Percentiles rank a stretch among this genome's conserved stretches.
These are phyloP conservation scores for Debaryomyces subglobosus DNA, from an alignment of 1,139 yeast species.

Conservation along the genomic window DNA sequence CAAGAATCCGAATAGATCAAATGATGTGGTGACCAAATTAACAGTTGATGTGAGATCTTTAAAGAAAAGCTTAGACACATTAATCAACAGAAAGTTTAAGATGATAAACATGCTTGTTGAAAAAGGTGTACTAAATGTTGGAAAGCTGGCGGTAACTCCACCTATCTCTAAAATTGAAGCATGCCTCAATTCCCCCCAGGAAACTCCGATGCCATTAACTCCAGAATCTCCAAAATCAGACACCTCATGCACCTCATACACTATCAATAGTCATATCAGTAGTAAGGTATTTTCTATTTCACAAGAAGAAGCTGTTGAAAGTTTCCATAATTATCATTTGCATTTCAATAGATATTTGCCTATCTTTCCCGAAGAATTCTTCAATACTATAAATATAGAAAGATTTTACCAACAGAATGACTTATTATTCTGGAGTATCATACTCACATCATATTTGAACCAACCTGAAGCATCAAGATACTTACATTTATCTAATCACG, in stretches of 20 bases:
- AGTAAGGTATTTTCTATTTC: conserved; percentile 28
- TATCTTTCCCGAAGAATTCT: conserved; percentile 44
- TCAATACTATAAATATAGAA: conserved; percentile 26
- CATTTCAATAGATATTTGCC: conserved; percentile 43
- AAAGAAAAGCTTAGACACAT: conserved; percentile 28
- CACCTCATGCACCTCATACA: conserved; percentile 20
- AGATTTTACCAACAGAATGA: conserved; percentile 35
- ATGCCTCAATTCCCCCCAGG: conserved; percentile 26
- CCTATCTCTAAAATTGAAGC: conserved; percentile 33
- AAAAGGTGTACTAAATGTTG: conserved; percentile 15
- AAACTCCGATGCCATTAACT: conserved; percentile 14
- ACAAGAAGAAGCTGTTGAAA: conserved; percentile 28
- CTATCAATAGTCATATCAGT: conserved; percentile 18
- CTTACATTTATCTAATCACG: conserved; percentile 32
- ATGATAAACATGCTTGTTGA: conserved; percentile 28
- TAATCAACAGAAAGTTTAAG: conserved; percentile 28
- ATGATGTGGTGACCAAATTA: conserved; percentile 36
- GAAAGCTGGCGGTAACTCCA: conserved; percentile 21
- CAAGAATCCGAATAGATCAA: conserved; percentile 29
- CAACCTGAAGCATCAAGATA: conserved; percentile 25
- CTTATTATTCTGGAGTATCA: conserved; percentile 47
- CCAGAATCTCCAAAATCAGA: conserved; percentile 11
- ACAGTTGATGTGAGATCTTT: conserved; percentile 33
- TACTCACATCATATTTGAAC: conserved; percentile 37
- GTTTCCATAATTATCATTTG: conserved; percentile 34